phyloP scores from a whole-genome alignment of 2,329 filamentous ascomycete species.

The Aspergillus versicolor region DNA sequence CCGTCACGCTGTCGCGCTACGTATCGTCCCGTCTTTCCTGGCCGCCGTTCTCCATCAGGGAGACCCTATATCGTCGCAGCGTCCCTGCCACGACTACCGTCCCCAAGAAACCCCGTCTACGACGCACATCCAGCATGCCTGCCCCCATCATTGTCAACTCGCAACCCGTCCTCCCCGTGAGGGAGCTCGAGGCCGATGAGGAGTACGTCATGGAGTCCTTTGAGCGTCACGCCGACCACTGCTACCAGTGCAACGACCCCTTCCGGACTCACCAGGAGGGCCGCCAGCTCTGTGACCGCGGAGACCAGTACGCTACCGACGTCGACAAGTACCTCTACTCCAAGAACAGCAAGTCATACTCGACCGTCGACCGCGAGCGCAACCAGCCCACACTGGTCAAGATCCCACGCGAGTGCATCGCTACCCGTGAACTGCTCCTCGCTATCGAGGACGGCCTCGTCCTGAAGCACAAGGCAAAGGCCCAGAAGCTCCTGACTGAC shows the following conservation, averaged over 20 bases:
- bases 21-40: constrained; percentile 22
- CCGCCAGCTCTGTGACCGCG: constrained; percentile 35
- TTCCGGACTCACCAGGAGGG: constrained; percentile 25
- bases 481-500: constrained; percentile 17
- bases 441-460: constrained; percentile 44
- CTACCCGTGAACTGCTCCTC: constrained; percentile 39
- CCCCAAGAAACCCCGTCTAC: constrained; percentile 19
- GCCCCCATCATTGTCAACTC: constrained; percentile 24
- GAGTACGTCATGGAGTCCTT: constrained; percentile 37
- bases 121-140: constrained; percentile 33
- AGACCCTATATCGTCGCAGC: constrained; percentile 20
- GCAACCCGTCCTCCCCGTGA: constrained; percentile 30
- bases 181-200: constrained; percentile 38
- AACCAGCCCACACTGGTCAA: constrained; percentile 41
- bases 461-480: constrained; percentile 18
- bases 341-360: constrained; percentile 40
- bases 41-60: constrained; percentile 20
- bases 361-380: constrained; percentile 42
- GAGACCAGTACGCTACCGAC: constrained; percentile 33
- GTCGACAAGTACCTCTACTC: constrained; percentile 39
- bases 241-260: constrained; percentile 32
- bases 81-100: neutral
- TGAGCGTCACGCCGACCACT: constrained; percentile 37
- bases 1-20: constrained; percentile 33
- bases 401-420: constrained; percentile 38